Conservation (phyloP, 202 grass and related monocot species). For the Zoysia matrella region DNA sequence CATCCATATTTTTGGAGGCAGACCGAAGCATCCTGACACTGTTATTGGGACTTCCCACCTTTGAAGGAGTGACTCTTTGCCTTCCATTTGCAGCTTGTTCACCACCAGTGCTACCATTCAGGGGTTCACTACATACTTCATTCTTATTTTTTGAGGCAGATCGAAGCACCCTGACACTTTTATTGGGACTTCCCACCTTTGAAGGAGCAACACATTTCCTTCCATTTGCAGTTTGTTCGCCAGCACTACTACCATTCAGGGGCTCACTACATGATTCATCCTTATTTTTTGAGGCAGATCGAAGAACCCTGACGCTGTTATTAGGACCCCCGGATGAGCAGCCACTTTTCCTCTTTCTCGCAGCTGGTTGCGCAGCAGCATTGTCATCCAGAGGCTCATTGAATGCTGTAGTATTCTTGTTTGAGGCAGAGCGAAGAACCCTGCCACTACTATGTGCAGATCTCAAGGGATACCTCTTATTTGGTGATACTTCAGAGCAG, state of each 20-base stretch:
- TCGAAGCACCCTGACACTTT: too few relatives aligned
- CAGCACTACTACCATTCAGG: too few relatives aligned
- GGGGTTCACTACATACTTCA: too few relatives aligned
- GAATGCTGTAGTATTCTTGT: slow-evolving; percentile 24
- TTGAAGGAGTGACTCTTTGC: too few relatives aligned
- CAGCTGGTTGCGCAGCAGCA: slow-evolving; percentile 39
- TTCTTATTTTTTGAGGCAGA: too few relatives aligned
- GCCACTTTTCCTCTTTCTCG: slow-evolving; percentile 41
- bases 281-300: slow-evolving; percentile 43
- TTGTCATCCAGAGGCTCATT: slow-evolving; percentile 30
- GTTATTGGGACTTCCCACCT: background rate
- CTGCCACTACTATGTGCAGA: slow-evolving; percentile 35
- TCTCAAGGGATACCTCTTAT: slow-evolving; percentile 54
- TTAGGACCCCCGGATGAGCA: background rate
- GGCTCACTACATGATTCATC: background rate
- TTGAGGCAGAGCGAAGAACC: slow-evolving; percentile 38
- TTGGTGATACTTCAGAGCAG: slow-evolving; percentile 41
- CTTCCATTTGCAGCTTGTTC: too few relatives aligned
- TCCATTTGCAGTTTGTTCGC: too few relatives aligned
- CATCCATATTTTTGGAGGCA: slow-evolving; percentile 39
- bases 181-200: too few relatives aligned
- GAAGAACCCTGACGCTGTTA: slow-evolving; percentile 32
- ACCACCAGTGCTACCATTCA: too few relatives aligned
- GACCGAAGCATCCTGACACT: slow-evolving; percentile 37
- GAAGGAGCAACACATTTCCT: too few relatives aligned